Percentiles rank a stretch among this genome's conserved stretches.
These are phyloP conservation scores for Mortierella sp. DNA, from an alignment of 371 early-diverging fungal species.

Conservation along the genomic window DNA sequence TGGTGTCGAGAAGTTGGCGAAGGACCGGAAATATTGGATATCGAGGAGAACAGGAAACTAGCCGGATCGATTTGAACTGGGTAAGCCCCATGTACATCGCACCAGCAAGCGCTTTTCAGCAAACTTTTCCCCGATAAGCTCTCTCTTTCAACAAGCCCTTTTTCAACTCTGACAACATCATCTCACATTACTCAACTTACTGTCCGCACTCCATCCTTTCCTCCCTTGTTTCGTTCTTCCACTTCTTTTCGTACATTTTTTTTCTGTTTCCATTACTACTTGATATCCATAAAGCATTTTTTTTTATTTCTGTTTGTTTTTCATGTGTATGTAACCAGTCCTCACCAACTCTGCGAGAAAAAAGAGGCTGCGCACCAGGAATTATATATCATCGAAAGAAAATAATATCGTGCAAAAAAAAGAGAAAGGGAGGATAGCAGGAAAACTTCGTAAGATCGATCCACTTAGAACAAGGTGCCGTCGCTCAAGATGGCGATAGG, in stretches of 20 bases:
- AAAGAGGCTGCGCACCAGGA: neutral
- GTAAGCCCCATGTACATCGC: neutral
- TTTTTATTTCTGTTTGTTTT: constrained; percentile 2
- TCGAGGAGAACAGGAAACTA: neutral
- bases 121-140: neutral
- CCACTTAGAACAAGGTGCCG: constrained; percentile 79
- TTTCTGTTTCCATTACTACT: constrained; percentile 10
- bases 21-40: neutral
- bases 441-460: neutral
- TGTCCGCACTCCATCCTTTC: neutral
- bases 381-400: neutral
- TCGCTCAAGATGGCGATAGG: constrained; percentile 89
- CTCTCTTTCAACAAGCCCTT: neutral
- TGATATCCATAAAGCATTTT: constrained; percentile 29
- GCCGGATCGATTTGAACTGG: neutral
- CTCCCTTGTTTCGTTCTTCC: neutral
- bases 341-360: neutral
- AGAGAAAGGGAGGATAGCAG: neutral
- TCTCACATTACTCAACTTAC: neutral
- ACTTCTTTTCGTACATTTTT: neutral
- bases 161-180: neutral
- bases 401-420: neutral
- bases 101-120: neutral
- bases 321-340: neutral
- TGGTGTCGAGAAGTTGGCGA: neutral